phyloP scores from a whole-genome alignment of 257 asterid species.

The Scutellaria baicalensis region DNA sequence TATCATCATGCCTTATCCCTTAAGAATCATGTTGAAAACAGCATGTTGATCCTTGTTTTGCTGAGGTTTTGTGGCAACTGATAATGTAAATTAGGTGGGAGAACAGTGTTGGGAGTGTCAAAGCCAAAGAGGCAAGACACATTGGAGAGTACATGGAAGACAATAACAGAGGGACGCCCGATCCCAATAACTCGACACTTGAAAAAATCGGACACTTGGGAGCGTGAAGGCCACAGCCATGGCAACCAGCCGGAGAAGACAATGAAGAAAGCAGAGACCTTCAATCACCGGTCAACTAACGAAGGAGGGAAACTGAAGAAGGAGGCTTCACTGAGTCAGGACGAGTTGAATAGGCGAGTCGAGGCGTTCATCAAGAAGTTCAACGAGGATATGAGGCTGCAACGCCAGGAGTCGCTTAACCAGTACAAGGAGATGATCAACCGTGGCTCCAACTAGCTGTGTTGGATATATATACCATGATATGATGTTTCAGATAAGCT shows the following conservation, averaged over 20 bases:
- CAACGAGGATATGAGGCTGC: conserved; percentile 79
- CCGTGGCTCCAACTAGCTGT: conserved; percentile 25
- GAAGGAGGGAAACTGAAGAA: conserved; percentile 36
- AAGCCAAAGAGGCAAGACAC: conserved; percentile 63
- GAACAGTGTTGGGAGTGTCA: conserved; percentile 50
- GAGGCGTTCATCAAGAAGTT: conserved; percentile 84
- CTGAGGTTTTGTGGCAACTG: background rate
- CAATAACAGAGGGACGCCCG: conserved; percentile 75
- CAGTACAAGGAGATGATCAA: conserved; percentile 51
- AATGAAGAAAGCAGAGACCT: conserved; percentile 61
- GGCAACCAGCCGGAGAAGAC: conserved; percentile 13
- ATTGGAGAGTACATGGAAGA: conserved; percentile 76
- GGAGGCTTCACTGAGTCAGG: conserved; percentile 66
- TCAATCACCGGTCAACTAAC: conserved; percentile 31
- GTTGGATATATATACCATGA: background rate
- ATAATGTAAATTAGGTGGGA: conserved; percentile 40
- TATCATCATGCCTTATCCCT: too few species aligned
- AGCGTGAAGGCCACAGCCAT: conserved; percentile 27
- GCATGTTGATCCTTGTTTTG: too few species aligned
- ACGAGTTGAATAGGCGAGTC: conserved; percentile 64
- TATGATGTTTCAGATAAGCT: background rate
- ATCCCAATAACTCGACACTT: conserved; percentile 65
- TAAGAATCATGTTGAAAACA: too few species aligned
- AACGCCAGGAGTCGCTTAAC: conserved; percentile 65
- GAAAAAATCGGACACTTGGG: conserved; percentile 76